Base-by-base conservation (phyloP, 345 rosid species). In the Cardiospermum halicacabum region DNA sequence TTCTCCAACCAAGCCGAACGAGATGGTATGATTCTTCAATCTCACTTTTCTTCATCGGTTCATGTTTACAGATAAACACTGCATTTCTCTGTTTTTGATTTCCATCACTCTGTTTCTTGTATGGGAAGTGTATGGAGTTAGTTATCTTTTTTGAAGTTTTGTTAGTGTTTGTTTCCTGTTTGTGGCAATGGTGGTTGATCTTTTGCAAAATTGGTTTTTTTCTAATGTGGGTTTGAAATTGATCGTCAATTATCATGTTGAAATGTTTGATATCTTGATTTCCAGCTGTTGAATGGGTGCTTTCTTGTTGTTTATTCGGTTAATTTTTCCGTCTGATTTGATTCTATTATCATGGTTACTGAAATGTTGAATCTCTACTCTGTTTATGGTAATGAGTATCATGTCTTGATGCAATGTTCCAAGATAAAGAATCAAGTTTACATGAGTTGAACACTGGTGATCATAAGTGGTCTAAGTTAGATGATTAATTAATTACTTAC, bases 1-100 rank as follows among this genome's bases (percentile, higher is more conserved):
- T 67, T 70, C 72, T 68, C 72, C 39, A 67, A 57, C 49, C 65
- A 28, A 9, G 47, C 71, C 53, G 55, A 45, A 53, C 61, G 53
- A 39, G 65, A 72, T 16, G 71, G 76, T 72, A 69, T 34, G 27
- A 18, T 2, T 47, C 24, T 47, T 7, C 1, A 60, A 27, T 21
- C 10, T 27, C 1, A 2, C 3, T 42, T 42, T 12, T 36, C n/a
- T 58, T 47, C 10, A 5, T 18, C 24, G 19, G 9, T 47, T 47
- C 19, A 1, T 47, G 7, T 40, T 40, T 40, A 3, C 7, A 18
- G 0, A 45, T 15, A 45, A 45, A n/a, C 3, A 47, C 24, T 47
- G 7, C 51, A 18, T 47, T 47, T 47, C 8, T 7, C n/a, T n/a
- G 51, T 7, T 45, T 47, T 19, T n/a, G 19, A 5, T 47, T 45